Evolutionary conservation across 164 flowering plant genomes (phyloP), one percentile per base, ranked within the genome.

Genomic region (Macadamia integrifolia): DNA sequence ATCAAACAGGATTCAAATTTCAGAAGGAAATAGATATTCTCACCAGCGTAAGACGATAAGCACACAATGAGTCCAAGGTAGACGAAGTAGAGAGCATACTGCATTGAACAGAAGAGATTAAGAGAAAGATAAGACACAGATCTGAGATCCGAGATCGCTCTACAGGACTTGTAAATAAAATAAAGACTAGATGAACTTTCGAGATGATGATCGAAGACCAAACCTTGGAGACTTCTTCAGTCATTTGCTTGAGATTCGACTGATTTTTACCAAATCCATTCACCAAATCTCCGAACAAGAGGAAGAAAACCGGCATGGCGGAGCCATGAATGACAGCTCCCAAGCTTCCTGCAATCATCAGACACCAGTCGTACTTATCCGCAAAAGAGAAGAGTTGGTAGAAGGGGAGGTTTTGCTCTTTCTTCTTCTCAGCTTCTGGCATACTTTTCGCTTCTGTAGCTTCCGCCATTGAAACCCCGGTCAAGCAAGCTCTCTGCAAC

Each of bases 211-310:
- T 31, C 10, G 32, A 23, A 30, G 40, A 60, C 55, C 67, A 12
- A 59, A 92, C 98, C 97, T 91, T 90, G 28, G 97, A 78, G 44
- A 95, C 98, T 83, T 90, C 91, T 11, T 84, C 79, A 1, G 88
- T 87, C 89, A 92, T 86, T 69, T 85, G 83, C 62, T 75, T 77
- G 69, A 88, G 81, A 83, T 95, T 86, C 40, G 75, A 58, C 65
- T 90, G 99, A 80, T 92, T 92, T 68, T 89, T 84, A 9, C 98
- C 98, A 53, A 95, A 92, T 17, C 98, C 98, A 74, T 95, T 95
- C 32, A 95, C 93, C 93, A 95, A 82, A 62, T 92, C 76, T 55
- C 99, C 99, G 63, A 95, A 95, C 6, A 95, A 70, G 14, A 95
- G 81, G 76, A 95, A 95, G 82, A 95, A 95, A 40, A 89, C 85